Base-by-base conservation (phyloP, 208 protist species). In the Spironucleus salmonicida region DNA sequence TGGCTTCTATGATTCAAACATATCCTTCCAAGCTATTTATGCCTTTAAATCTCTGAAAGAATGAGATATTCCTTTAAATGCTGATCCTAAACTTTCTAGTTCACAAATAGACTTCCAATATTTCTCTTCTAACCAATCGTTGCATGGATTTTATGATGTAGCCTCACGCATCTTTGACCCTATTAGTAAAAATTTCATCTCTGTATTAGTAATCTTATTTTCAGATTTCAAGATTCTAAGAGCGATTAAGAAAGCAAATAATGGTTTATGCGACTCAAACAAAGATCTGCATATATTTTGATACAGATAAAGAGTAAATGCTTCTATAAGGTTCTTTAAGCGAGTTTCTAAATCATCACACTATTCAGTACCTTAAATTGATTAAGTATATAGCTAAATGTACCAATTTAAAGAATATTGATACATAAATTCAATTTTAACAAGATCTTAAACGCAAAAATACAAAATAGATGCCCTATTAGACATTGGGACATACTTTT, bases 401-500 rank as follows among this genome's bases (percentile, higher is more conserved):
- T 94, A 98, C 42, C 93, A 89, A 41, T 87, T 87, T 30, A 98
- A 89, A 23, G 94, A 97, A 84, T 97, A 97, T 85, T 98, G 93
- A 83, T 98, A 98, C 95, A 98, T 98, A 58, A 88, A 85, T 79
- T 96, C 95, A 78, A 98, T 94, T 1, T 82, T 85, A 4, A 90
- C 91, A 7, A 98, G 85, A 77, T 91, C 87, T 0, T 88, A 88
- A 76, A 98, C 92, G 74, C 92, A 87, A 84, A 97, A 98, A 87
- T 97, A 98, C 0, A 98, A 85, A 77, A 95, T 90, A 0, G 93
- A 88, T 53, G 93, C 94, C 53, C 94, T 89, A 81, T 92, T 90
- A 4, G 94, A 94, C 13, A 91, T 93, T 9, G 94, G 90, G 26
- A 87, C 85, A 83, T 98, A 98, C 76, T 89, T 87, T 78, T 92